These are phyloP conservation scores for Anthoceros angustus DNA, from an alignment of 225 moss, liverwort and hornwort genomes.

Conservation along the genomic window DNA sequence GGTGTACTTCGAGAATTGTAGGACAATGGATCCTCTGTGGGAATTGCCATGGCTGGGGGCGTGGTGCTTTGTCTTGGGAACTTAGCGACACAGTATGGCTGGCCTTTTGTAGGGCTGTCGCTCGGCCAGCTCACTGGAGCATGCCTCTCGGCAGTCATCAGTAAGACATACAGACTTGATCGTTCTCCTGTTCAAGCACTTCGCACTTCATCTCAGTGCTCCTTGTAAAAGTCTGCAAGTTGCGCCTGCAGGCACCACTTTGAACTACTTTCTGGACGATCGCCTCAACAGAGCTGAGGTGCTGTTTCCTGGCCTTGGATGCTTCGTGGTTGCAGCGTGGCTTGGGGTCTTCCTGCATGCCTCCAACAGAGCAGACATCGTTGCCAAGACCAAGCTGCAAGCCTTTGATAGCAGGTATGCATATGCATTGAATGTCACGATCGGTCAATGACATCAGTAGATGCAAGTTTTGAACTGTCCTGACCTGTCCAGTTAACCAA, in stretches of 20 bases:
- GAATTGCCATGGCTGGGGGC: slow-evolving; percentile 54
- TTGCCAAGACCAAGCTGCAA: slow-evolving; percentile 34
- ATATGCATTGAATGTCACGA: too few relatives aligned
- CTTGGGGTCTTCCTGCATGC: slow-evolving; percentile 59
- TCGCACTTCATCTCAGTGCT: too few relatives aligned
- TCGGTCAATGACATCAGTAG: too few relatives aligned
- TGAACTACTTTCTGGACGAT: slow-evolving; percentile 81
- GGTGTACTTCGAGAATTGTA: slow-evolving; percentile 10
- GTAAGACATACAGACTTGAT: too few relatives aligned
- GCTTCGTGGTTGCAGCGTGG: slow-evolving; percentile 68
- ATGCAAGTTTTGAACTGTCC: too few relatives aligned
- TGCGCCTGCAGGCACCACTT: slow-evolving; percentile 43
- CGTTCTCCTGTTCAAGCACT: too few relatives aligned
- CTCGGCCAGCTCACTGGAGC: slow-evolving; percentile 50
- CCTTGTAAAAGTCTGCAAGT: too few relatives aligned
- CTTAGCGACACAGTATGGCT: slow-evolving; percentile 59
- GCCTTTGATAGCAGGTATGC: slow-evolving; percentile 2
- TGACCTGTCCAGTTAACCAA: too few relatives aligned
- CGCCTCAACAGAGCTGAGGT: slow-evolving; percentile 70
- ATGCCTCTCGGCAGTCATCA: slow-evolving; percentile 74
- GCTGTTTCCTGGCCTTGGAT: slow-evolving; percentile 72
- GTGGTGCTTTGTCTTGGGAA: slow-evolving; percentile 63
- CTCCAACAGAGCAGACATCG: slow-evolving; percentile 51
- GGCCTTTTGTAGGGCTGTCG: slow-evolving; percentile 73
- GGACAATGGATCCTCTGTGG: slow-evolving; percentile 52